Evolutionary conservation across 441 rosid genomes (phyloP).

Genomic region (Pelargonium myrrhifolium): DNA sequence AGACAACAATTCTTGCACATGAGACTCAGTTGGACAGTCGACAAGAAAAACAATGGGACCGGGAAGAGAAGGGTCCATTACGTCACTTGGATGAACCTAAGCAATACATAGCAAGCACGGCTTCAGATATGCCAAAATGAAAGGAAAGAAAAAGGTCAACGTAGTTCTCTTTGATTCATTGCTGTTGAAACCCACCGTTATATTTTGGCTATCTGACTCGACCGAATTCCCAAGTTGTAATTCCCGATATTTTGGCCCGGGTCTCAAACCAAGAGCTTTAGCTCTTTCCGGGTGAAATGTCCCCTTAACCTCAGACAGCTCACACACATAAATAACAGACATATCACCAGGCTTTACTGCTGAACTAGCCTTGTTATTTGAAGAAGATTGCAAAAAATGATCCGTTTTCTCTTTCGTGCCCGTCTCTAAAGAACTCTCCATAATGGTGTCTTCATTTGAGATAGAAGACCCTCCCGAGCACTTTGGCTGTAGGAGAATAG

Average conservation of each 20-base stretch:
- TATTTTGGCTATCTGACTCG: slow-evolving; percentile 56
- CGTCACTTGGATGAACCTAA: slow-evolving; percentile 86
- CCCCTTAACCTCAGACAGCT: slow-evolving; percentile 75
- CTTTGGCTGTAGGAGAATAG: slow-evolving; percentile 45
- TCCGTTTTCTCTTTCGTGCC: not conserved
- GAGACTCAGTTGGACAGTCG: slow-evolving; percentile 83
- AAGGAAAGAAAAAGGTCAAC: not conserved
- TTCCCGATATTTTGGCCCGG: slow-evolving; percentile 72
- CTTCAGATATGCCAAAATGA: slow-evolving; percentile 9
- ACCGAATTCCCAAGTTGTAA: slow-evolving; percentile 79
- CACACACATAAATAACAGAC: slow-evolving; percentile 78
- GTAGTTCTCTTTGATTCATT: not conserved
- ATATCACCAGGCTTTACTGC: slow-evolving; percentile 54
- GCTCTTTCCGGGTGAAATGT: slow-evolving; percentile 73
- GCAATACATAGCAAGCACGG: slow-evolving; percentile 11
- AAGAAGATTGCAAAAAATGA: not conserved
- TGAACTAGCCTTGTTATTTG: slow-evolving; percentile 11
- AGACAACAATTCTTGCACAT: slow-evolving; percentile 43
- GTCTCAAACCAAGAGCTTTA: slow-evolving; percentile 61
- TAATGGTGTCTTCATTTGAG: not conserved
- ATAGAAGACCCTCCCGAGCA: slow-evolving; percentile 18
- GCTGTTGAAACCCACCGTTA: slow-evolving; percentile 40
- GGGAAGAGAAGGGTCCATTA: slow-evolving; percentile 82
- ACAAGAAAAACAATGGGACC: slow-evolving; percentile 82
- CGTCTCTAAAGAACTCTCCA: not conserved